phyloP scores from a whole-genome alignment of 2,329 filamentous ascomycete genomes.

The Claviceps purpurea region DNA sequence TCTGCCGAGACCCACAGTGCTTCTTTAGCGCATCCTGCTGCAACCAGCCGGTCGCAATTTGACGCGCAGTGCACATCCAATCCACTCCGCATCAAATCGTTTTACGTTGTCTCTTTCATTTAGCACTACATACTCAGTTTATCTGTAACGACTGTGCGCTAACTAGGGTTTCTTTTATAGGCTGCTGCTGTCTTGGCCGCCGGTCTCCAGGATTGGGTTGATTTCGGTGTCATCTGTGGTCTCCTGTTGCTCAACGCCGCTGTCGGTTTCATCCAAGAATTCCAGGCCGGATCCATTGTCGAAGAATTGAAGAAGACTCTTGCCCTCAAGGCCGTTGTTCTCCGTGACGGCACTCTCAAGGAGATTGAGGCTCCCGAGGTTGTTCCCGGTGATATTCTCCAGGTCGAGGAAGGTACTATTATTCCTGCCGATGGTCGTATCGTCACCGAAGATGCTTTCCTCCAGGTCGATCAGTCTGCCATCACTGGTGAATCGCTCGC shows the following conservation, averaged over 20 bases:
- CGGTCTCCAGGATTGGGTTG: constrained; percentile 79
- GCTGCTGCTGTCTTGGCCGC: constrained; percentile 68
- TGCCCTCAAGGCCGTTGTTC: constrained; percentile 73
- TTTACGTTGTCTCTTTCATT: not conserved
- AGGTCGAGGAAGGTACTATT: constrained; percentile 83
- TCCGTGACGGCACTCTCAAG: constrained; percentile 62
- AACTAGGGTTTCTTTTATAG: constrained; percentile 23
- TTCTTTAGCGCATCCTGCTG: not conserved
- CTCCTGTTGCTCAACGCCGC: constrained; percentile 71
- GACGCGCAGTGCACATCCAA: not conserved
- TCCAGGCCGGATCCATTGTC: constrained; percentile 79
- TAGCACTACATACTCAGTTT: no score
- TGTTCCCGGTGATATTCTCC: constrained; percentile 79
- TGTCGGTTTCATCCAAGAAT: constrained; percentile 84
- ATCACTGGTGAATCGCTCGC: constrained; percentile 87
- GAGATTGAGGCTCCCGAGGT: constrained; percentile 75
- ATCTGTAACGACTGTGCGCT: constrained; percentile 8
- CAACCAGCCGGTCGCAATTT: not conserved
- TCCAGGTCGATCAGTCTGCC: constrained; percentile 84
- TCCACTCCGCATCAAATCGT: not conserved
- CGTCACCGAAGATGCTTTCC: constrained; percentile 69
- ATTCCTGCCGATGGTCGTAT: constrained; percentile 81
- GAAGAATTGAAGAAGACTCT: constrained; percentile 85
- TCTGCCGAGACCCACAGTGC: not conserved
- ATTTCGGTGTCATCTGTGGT: constrained; percentile 83